Evolutionary conservation across 352 stramenopile species (phyloP), one percentile per base, ranked within the genome.

Genomic region (Phytophthora fragariaefolia): DNA sequence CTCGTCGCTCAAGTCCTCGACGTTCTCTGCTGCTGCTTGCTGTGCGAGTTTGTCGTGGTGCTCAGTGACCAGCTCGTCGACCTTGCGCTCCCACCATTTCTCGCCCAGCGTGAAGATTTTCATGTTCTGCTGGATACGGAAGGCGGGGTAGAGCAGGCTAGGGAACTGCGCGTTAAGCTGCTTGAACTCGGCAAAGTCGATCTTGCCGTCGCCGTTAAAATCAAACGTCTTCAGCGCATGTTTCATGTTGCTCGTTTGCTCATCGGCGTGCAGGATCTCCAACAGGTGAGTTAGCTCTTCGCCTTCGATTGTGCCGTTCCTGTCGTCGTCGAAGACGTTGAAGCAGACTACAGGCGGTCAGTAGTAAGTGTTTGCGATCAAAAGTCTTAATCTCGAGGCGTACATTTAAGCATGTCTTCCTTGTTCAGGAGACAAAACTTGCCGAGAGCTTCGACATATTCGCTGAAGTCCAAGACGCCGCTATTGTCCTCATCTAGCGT

Each of bases 121-220:
- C 78, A 92, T 90, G 66, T 89, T 90, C 38, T 89, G 80, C 48
- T 92, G 83, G 62, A 92, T 89, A 15, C 83, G 83, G 51, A 87
- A 92, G 17, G 79, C 81, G 0, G 83, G 83, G 47, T 90, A 92
- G 22, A 92, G 47, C 9, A 92, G 61, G 36, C 75, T 87, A 9
- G 83, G 83, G 61, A 92, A 89, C 54, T 86, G 76, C 10, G 68
- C 36, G 66, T 92, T 77, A 42, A 90, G 73, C 58, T 85, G 71
- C 50, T 81, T 77, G 63, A 92, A 92, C 66, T 92, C 81, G 40
- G 58, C 53, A 64, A 92, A 92, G 51, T 92, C 83, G 47, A 92
- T 79, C 72, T 89, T 88, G 13, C 83, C 83, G 51, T 92, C 83
- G 47, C 66, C 80, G 53, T 90, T 87, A 18, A 90, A 88, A 55